Evolutionary conservation across 768 basidiomycete species (phyloP), one percentile per base, ranked within the genome.

Genomic region (Termitomyces sp.): DNA sequence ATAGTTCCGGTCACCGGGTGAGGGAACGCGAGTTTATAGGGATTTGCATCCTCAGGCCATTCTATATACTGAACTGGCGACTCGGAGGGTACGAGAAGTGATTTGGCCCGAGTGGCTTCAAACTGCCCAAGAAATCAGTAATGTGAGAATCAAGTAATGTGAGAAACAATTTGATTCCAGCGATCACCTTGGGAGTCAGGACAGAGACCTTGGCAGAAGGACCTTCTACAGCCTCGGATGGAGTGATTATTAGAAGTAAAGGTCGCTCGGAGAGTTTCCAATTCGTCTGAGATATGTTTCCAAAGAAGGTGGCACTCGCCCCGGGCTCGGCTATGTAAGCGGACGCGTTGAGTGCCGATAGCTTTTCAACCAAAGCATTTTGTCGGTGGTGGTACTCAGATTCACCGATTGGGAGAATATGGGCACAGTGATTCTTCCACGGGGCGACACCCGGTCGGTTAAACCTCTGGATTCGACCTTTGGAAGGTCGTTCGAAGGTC

Each of bases 181-280:
- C 28, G 17, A 19, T 28, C 11, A 73, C 73, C 69, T 77, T 73
- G 0, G 92, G 91, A 5, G 91, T 89, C 45, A 96, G 69, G 53
- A 94, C 66, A 1, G 78, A 76, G 37, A 93, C 63, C 19, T 76
- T 75, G 23, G 80, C 71, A 37, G 63, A 60, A 19, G 78, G 64
- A 2, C 66, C 56, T 4, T 63, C 60, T 26, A 51, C 56, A 21
- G 59, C 50, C 40, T 62, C 66, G 3, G 66, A 58, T 11, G 87
- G 81, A 8, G 79, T 76, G 43, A 94, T 63, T 54, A 89, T 75
- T 33, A 93, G 72, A 5, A 94, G 71, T 14, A 94, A 76, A 0
- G 91, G 91, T 2, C 92, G 79, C 70, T 94, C 92, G 10, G 88
- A 89, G 33, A 91, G 77, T 33, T 63, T 59, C 92, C 93, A 95